Percentiles rank a stretch among this genome's conserved stretches.
Conservation (phyloP, 2,329 filamentous ascomycete genomes). For the Penicillium concentricum region DNA sequence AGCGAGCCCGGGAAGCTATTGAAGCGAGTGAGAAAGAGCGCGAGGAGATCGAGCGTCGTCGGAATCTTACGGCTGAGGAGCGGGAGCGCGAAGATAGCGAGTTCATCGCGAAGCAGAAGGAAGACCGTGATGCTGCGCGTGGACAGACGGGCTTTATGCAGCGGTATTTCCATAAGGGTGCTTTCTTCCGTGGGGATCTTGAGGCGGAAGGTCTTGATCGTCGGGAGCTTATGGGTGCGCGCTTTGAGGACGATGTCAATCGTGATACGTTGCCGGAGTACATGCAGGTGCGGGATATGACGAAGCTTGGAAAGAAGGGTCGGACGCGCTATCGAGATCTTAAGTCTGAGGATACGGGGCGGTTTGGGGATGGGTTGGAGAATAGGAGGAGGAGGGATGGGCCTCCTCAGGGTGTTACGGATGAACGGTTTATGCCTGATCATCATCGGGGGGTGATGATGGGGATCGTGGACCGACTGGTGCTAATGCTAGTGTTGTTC, state of each 20-base stretch:
- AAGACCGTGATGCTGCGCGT: slow-evolving; percentile 69
- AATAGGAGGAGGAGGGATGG: slow-evolving; percentile 31
- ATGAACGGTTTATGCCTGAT: slow-evolving; percentile 50
- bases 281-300: slow-evolving; percentile 90
- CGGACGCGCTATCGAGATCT: slow-evolving; percentile 88
- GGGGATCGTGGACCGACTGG: slow-evolving; percentile 40
- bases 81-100: slow-evolving; percentile 79
- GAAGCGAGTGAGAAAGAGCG: slow-evolving; percentile 80
- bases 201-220: slow-evolving; percentile 72
- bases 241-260: slow-evolving; percentile 82
- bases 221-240: slow-evolving; percentile 80
- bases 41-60: slow-evolving; percentile 83
- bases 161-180: slow-evolving; percentile 94
- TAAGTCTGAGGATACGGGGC: slow-evolving; percentile 83
- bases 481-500: slow-evolving; percentile 47
- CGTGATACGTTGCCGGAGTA: slow-evolving; percentile 84
- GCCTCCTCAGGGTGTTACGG: slow-evolving; percentile 40
- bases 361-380: slow-evolving; percentile 60
- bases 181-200: slow-evolving; percentile 85
- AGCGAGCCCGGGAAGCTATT: slow-evolving; percentile 80
- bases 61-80: slow-evolving; percentile 83
- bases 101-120: slow-evolving; percentile 73
- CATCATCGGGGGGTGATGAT: slow-evolving; percentile 35
- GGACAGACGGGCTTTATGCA: slow-evolving; percentile 90
- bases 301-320: slow-evolving; percentile 88